These are phyloP conservation scores for Erigeron canadensis DNA, from an alignment of 129 eudicot genomes.

Conservation along the genomic window DNA sequence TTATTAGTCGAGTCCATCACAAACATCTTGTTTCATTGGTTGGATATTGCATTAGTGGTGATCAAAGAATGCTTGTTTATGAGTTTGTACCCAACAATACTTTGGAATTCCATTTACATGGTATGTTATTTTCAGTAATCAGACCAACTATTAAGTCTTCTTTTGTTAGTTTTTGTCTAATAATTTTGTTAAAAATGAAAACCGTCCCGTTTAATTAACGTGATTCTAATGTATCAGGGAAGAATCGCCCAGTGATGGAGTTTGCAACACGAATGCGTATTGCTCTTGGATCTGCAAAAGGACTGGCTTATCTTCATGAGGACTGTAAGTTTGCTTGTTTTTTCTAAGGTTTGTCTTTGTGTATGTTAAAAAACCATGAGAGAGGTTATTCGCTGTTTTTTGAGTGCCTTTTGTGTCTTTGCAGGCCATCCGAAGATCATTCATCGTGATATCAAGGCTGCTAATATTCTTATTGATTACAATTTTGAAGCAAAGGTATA, in stretches of 20 bases:
- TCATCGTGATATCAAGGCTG: conserved; percentile 94
- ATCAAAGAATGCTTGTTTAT: conserved; percentile 61
- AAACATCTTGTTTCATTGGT: conserved; percentile 59
- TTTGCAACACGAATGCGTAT: conserved; percentile 72
- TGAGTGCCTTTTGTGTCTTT: conserved; percentile 2
- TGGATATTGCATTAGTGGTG: conserved; percentile 56
- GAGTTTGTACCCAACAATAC: conserved; percentile 62
- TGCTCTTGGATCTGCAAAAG: conserved; percentile 94
- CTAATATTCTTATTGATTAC: conserved; percentile 81
- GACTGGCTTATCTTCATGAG: conserved; percentile 87
- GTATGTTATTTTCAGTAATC: conserved; percentile 22
- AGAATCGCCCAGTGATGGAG: conserved; percentile 82
- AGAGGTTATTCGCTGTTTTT: neutral
- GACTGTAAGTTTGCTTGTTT: conserved; percentile 60
- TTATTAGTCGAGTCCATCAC: conserved; percentile 61
- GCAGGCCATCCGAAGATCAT: conserved; percentile 95
- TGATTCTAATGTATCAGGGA: conserved; percentile 43
- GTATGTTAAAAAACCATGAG: neutral
- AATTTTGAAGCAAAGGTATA: conserved; percentile 87
- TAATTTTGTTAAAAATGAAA: too few species aligned
- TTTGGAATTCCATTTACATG: conserved; percentile 59
- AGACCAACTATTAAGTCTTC: neutral
- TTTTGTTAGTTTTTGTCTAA: too few species aligned
- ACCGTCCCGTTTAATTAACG: neutral
- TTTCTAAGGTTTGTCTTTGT: neutral